Evolutionary conservation across 495 filamentous ascomycete genomes (phyloP).

Genomic region (Neurospora pannonica): DNA sequence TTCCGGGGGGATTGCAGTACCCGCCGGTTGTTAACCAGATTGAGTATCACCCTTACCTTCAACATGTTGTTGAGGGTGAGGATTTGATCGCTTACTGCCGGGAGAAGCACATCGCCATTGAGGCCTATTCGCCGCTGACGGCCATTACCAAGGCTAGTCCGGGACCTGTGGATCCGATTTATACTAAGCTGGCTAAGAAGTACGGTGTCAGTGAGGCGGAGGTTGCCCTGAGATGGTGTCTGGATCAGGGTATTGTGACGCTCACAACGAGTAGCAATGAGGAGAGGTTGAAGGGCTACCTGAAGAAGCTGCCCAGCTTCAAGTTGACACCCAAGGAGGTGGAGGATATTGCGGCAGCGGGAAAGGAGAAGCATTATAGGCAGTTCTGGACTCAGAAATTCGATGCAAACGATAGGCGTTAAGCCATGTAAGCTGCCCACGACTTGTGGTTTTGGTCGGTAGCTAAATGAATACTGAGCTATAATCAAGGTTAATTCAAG

Average conservation of each 20-base stretch:
- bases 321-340: conserved; percentile 65
- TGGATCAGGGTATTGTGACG: conserved; percentile 70
- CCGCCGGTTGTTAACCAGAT: conserved; percentile 76
- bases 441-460: background rate
- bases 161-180: conserved; percentile 58
- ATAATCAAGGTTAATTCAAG: background rate
- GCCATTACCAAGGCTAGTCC: conserved; percentile 54
- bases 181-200: conserved; percentile 57
- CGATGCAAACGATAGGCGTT: conserved; percentile 50
- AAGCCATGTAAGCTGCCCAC: background rate
- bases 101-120: conserved; percentile 56
- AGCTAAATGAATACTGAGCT: background rate
- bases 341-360: conserved; percentile 50
- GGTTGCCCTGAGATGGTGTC: conserved; percentile 63
- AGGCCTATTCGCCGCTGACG: conserved; percentile 61
- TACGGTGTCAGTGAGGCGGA: conserved; percentile 66
- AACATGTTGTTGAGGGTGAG: conserved; percentile 40
- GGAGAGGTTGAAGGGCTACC: conserved; percentile 55
- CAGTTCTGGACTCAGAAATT: conserved; percentile 59
- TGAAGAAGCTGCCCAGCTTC: conserved; percentile 51
- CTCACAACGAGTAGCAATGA: conserved; percentile 73
- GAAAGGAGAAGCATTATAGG: conserved; percentile 58
- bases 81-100: conserved; percentile 56
- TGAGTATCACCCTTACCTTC: conserved; percentile 82
- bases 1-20: conserved; percentile 21